Base-by-base conservation (phyloP, 371 early-diverging fungal species). In the Actinomucor elegans region DNA sequence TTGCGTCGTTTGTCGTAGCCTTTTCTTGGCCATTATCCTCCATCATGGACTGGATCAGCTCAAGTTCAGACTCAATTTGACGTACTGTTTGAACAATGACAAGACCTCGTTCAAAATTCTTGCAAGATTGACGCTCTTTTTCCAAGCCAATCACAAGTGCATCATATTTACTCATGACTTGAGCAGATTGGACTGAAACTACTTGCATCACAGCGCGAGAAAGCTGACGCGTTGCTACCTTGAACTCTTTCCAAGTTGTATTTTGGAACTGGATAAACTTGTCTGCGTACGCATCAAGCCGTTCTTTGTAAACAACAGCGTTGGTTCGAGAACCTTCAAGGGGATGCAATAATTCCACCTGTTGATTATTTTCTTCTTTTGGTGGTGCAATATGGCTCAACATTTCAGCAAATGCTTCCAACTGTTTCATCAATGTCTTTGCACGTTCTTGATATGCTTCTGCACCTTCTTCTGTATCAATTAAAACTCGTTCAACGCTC, bases 31-130 rank as follows among this genome's bases (percentile, higher is more conserved):
- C 50, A 12, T 37, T 44, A 20, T 61, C 55, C 32, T 64, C 69
- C 73, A 75, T 70, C 32, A 55, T 43, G 27, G 57, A 38, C 50
- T 77, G 66, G 37, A 83, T 64, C n/a, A 44, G 43, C 18, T 73
- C 69, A 8, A 80, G 52, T 17, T 72, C 77, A 29, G 58, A 58
- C 7, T 68, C 68, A 20, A 78, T 66, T 5, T 41, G 43, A 2
- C 62, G 59, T 7, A 73, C 60, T 5, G 57, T 62, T 8, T 44
- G 35, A 1, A 61, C 62, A 50, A 80, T 38, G 1, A 34, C 17
- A 0, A 74, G 59, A 0, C 73, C 70, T 29, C 73, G 62, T 23
- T 58, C 46, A 50, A 69, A 71, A 32, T 71, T 52, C 9, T 41
- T 44, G 35, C 57, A 57, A 11, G 53, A 17, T 14, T 57, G 35